A percentile compares a stretch with the other conserved stretches of the same genome.
Evolutionary conservation across 139 green algal genomes (phyloP).

Genomic region (Tetratostichococcus sp.): DNA sequence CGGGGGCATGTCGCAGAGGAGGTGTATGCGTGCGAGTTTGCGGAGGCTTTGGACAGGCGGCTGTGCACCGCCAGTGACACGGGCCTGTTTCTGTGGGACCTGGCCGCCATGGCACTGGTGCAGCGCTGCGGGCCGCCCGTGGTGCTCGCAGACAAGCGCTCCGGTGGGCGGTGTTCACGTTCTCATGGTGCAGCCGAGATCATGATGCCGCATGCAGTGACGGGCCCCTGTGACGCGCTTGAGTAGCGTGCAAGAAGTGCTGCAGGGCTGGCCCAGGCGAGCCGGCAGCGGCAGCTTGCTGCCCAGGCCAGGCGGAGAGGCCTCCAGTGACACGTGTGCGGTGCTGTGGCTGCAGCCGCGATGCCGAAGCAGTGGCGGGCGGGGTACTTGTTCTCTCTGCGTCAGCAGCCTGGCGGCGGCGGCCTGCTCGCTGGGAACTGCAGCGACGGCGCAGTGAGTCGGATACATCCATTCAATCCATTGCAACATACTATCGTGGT

Average conservation of each 20-base stretch:
- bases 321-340: background rate
- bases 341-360: background rate
- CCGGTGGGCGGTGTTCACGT: background rate
- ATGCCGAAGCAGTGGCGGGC: slow-evolving; percentile 16
- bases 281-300: too few relatives aligned
- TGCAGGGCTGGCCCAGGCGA: background rate
- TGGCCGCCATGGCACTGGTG: background rate
- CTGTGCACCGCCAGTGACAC: slow-evolving; percentile 10
- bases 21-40: slow-evolving; percentile 27
- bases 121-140: background rate
- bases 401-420: slow-evolving; percentile 1
- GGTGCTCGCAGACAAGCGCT: background rate
- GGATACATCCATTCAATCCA: too few relatives aligned
- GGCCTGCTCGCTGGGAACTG: slow-evolving; percentile 13
- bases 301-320: background rate
- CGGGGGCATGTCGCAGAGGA: slow-evolving; percentile 15
- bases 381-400: slow-evolving; percentile 17
- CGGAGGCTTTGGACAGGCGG: background rate
- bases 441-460: slow-evolving; percentile 8
- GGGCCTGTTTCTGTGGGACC: slow-evolving; percentile 10
- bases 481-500: too few relatives aligned
- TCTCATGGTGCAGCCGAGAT: background rate
- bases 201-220: background rate
- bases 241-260: background rate
- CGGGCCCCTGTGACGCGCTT: too few relatives aligned